A percentile compares a stretch with the other conserved stretches of the same genome.
Evolutionary conservation across 2,329 filamentous ascomycete species (phyloP).

Genomic region (Apiospora arundinis): DNA sequence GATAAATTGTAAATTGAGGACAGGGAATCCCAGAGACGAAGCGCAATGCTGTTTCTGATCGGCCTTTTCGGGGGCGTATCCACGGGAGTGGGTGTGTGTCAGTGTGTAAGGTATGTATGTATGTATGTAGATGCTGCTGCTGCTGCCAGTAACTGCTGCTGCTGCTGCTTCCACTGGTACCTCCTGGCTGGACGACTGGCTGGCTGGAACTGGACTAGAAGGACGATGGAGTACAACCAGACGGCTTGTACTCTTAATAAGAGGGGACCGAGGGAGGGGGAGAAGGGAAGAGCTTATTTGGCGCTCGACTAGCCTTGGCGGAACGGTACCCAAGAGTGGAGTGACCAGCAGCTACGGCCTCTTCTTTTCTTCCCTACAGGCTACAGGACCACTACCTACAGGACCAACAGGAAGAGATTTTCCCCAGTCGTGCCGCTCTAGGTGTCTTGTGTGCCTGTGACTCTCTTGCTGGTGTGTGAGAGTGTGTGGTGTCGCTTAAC

Average conservation of each 20-base stretch:
- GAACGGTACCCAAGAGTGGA: conserved; percentile 18
- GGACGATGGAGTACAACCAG: conserved; percentile 12
- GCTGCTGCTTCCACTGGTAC: not conserved
- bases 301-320: conserved; percentile 12
- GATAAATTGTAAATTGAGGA: conserved; percentile 1
- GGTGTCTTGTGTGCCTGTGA: conserved; percentile 14
- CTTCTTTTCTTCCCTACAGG: conserved; percentile 6
- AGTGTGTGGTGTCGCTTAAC: conserved; percentile 9
- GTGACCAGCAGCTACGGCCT: not conserved
- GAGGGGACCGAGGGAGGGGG: conserved; percentile 11
- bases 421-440: not conserved
- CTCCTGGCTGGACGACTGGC: not conserved
- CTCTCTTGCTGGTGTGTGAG: not conserved
- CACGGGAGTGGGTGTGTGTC: not conserved
- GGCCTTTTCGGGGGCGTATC: conserved; percentile 10
- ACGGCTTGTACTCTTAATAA: conserved; percentile 14
- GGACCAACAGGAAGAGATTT: conserved; percentile 15
- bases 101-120: not conserved
- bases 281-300: conserved; percentile 12
- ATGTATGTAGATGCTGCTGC: not conserved
- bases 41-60: conserved; percentile 19
- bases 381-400: too few relatives aligned
- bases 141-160: not conserved
- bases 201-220: conserved; percentile 3
- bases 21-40: conserved; percentile 18